These are phyloP conservation scores for Acrasis kona DNA, from an alignment of 78 protist genomes.

Conservation along the genomic window DNA sequence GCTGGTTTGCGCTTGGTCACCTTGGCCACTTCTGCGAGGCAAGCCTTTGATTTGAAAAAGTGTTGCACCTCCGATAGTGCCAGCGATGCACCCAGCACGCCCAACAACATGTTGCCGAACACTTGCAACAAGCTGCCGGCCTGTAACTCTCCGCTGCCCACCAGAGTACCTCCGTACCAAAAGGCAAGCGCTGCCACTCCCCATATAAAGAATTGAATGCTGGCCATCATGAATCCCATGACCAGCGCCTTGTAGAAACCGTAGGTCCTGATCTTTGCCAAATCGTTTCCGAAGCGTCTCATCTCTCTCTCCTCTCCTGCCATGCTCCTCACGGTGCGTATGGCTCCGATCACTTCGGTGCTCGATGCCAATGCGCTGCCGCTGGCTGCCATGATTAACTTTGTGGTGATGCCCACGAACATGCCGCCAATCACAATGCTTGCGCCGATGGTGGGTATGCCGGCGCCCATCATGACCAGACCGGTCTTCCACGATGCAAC, in stretches of 20 bases:
- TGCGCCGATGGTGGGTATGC: no score
- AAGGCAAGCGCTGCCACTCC: not conserved
- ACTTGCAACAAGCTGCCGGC: not conserved
- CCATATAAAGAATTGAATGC: not conserved
- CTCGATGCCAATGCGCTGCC: not conserved
- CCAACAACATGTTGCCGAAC: slow-evolving; percentile 1
- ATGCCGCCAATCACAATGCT: not conserved
- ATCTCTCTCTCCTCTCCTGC: not conserved
- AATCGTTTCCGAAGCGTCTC: not conserved
- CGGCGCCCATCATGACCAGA: no score
- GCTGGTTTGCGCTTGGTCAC: not conserved
- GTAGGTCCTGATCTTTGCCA: not conserved
- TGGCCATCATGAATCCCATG: not conserved
- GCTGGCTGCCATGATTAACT: not conserved
- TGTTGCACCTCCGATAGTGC: not conserved
- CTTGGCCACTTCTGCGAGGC: not conserved
- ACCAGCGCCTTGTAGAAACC: not conserved
- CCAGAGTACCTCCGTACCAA: slow-evolving; percentile 13
- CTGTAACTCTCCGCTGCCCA: not conserved
- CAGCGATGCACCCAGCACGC: not conserved
- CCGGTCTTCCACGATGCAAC: no score
- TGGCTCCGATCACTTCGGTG: not conserved
- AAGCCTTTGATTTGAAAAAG: not conserved
- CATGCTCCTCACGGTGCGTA: not conserved
- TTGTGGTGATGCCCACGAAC: not conserved